Conservation (phyloP, 2,329 filamentous ascomycete genomes). For the Harringtonia aguacate region DNA sequence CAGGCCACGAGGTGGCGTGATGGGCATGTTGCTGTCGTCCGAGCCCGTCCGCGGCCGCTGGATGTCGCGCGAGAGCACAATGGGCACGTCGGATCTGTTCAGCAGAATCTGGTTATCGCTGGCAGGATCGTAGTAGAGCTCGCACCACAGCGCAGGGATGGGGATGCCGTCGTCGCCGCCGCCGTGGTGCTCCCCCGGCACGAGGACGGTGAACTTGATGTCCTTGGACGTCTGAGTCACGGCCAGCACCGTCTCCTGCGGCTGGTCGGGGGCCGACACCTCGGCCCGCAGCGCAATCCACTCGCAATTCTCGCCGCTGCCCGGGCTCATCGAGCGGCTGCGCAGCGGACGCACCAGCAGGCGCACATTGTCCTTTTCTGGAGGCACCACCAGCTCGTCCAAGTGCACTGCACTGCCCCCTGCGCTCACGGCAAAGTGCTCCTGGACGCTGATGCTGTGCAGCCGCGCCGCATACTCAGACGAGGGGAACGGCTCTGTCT, state of each 20-base stretch:
- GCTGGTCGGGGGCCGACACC: constrained; percentile 36
- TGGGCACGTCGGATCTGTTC: constrained; percentile 44
- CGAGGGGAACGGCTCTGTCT: constrained; percentile 47
- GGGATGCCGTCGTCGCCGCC: constrained; percentile 20
- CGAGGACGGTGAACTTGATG: constrained; percentile 48
- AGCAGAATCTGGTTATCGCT: constrained; percentile 47
- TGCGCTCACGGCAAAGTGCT: constrained; percentile 23
- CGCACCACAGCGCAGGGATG: constrained; percentile 44
- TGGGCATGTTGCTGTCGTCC: neutral
- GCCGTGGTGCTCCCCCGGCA: constrained; percentile 35
- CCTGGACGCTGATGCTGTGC: constrained; percentile 33
- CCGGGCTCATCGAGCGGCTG: constrained; percentile 44
- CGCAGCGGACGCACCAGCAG: constrained; percentile 45
- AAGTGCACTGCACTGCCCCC: constrained; percentile 38
- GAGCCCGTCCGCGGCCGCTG: constrained; percentile 24
- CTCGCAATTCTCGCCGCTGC: constrained; percentile 40
- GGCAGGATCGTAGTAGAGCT: constrained; percentile 48
- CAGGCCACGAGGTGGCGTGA: too few relatives aligned
- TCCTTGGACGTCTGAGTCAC: constrained; percentile 50
- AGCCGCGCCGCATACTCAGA: constrained; percentile 43
- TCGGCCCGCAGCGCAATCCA: constrained; percentile 47
- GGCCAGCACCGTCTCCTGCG: constrained; percentile 46
- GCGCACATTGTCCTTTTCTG: constrained; percentile 42
- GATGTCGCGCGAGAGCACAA: constrained; percentile 36
- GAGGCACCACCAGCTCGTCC: constrained; percentile 34